Evolutionary conservation across 2,329 filamentous ascomycete species (phyloP).

Genomic region (Colletotrichum eremochloae): DNA sequence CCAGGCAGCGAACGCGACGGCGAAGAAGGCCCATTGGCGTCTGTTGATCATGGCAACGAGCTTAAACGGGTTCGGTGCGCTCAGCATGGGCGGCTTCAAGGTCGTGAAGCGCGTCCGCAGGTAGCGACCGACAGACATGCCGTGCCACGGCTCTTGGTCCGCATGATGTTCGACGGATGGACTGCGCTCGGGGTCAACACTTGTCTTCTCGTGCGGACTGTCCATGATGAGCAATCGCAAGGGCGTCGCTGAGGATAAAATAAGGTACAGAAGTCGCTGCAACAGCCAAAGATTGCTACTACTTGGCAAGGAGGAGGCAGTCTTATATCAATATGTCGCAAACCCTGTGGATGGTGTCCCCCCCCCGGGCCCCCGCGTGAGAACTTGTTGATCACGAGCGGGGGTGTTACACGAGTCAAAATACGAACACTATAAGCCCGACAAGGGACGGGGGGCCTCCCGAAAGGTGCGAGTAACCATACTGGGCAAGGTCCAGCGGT

Average conservation of each 20-base stretch:
- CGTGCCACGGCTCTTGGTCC: slow-evolving; percentile 59
- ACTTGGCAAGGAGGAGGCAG: background rate
- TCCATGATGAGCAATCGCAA: slow-evolving; percentile 16
- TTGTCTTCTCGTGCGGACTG: slow-evolving; percentile 20
- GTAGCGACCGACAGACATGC: slow-evolving; percentile 64
- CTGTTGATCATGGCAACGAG: slow-evolving; percentile 62
- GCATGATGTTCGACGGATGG: slow-evolving; percentile 16
- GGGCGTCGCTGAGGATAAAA: background rate
- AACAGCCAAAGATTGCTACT: too few species aligned
- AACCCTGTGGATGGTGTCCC: background rate
- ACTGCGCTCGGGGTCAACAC: slow-evolving; percentile 7
- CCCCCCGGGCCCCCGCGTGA: background rate
- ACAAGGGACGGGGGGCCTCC: background rate
- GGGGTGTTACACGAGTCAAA: slow-evolving; percentile 35
- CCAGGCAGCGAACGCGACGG: slow-evolving; percentile 69
- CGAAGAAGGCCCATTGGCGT: slow-evolving; percentile 69
- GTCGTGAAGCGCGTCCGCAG: slow-evolving; percentile 65
- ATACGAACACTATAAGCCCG: slow-evolving; percentile 7
- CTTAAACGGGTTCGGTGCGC: slow-evolving; percentile 65
- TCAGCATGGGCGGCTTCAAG: slow-evolving; percentile 69
- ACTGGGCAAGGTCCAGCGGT: background rate
- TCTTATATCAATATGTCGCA: slow-evolving; percentile 22
- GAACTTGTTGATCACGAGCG: slow-evolving; percentile 17
- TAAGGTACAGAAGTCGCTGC: background rate
- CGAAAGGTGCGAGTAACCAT: background rate